These are phyloP conservation scores for Chromosphaera perkinsii DNA, from an alignment of 208 protist species.

Conservation along the genomic window DNA sequence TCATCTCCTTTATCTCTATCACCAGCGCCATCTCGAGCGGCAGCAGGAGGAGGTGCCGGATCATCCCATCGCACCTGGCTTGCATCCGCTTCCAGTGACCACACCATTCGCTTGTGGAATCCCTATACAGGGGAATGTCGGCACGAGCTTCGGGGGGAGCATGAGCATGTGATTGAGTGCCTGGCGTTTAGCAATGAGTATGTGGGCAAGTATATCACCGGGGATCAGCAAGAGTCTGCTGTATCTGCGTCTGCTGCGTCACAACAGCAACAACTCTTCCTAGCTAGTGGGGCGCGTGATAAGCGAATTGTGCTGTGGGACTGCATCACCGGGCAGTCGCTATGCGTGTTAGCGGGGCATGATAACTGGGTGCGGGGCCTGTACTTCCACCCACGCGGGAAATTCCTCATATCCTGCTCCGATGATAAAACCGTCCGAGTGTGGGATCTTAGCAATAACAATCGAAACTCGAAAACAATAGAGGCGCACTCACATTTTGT, in stretches of 20 bases:
- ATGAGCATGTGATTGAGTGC: slow-evolving; percentile 60
- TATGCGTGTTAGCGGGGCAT: slow-evolving; percentile 44
- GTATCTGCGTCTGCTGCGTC: neutral
- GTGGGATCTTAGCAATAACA: slow-evolving; percentile 43
- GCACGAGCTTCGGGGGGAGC: slow-evolving; percentile 34
- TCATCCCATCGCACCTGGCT: too few relatives aligned
- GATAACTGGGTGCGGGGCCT: slow-evolving; percentile 58
- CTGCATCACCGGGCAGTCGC: slow-evolving; percentile 19
- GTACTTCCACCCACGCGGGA: slow-evolving; percentile 45
- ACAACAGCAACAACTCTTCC: slow-evolving; percentile 4
- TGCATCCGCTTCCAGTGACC: too few relatives aligned
- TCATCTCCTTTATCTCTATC: too few relatives aligned
- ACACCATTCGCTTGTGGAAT: slow-evolving; percentile 40
- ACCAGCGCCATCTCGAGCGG: too few relatives aligned
- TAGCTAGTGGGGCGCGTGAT: slow-evolving; percentile 44
- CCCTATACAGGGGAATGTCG: slow-evolving; percentile 48
- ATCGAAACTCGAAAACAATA: slow-evolving; percentile 30
- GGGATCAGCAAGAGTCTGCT: neutral
- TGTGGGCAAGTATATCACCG: neutral
- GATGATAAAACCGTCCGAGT: slow-evolving; percentile 45
- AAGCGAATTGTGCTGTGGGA: slow-evolving; percentile 48
- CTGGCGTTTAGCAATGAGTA: slow-evolving; percentile 46
- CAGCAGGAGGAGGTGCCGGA: too few relatives aligned
- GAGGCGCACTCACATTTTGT: slow-evolving; percentile 61
- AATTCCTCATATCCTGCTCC: slow-evolving; percentile 29